Base-by-base conservation (phyloP, 306 rosid species). In the Acmispon strigosus region DNA sequence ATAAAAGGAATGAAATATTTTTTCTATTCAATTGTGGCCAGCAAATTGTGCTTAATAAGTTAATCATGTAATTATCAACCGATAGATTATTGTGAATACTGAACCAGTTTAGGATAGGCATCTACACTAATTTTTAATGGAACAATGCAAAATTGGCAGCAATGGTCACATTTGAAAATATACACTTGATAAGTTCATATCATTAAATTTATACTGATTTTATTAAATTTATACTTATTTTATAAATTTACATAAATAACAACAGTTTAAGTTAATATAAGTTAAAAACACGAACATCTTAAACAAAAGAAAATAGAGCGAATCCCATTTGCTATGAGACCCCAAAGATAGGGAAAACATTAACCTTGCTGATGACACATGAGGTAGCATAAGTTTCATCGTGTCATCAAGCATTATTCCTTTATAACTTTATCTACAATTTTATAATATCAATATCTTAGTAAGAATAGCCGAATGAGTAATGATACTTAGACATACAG, bases 121-220 rank as follows among this genome's bases (percentile, higher is more conserved):
- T 63, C 72, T 52, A 63, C 19, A 8, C 22, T 19, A 7, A 8
- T 42, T 7, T 11, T 39, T 39, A 18, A 54, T 53, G 41, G 16
- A 69, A 41, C 37, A 56, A 55, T 70, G 43, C 64, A 69, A 42
- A n/a, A 69, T 41, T 69, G 39, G 15, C 71, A 2, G 14, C 71
- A 9, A 65, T 29, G 8, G 9, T 52, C 51, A 47, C 2, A 22
- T 16, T 16, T 29, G 10, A 66, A 7, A 18, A 0, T 50, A n/a
- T 27, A 16, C 34, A 17, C 4, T 50, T 18, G 5, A 32, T 14
- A 37, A 9, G 24, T 13, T 60, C 10, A 22, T 55, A 55, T 14
- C 8, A 14, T 5, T 13, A 13, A 36, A 34, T 51, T 67, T 51
- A 51, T 52, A 51, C n/a, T 39, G 6, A 15, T 8, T 22, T 58